Evolutionary conservation across 1,284 basidiomycete species (phyloP), one percentile per base, ranked within the genome.

Genomic region (Porogramme epimiltina): DNA sequence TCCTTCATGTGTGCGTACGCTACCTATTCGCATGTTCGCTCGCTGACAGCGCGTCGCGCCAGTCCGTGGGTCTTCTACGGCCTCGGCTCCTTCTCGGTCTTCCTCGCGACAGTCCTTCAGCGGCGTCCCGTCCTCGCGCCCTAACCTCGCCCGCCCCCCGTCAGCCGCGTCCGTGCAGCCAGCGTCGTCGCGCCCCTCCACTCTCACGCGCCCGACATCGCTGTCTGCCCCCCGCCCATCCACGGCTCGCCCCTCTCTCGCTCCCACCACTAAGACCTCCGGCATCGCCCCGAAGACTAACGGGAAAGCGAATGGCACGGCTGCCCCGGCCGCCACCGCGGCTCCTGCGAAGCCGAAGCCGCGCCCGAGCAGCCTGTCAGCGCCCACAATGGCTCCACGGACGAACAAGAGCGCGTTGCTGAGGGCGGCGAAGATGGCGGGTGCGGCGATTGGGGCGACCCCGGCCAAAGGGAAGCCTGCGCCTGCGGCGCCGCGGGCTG

Each of bases 341-440:
- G 4, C 11, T 1, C 49, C 60, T 2, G 55, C 62, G n/a, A 65
- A 57, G 50, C 63, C 55, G n/a, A 69, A 60, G 16, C 73, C 70
- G 26, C 81, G 83, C 16, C 82, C 78, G 4, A 81, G 79, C 62
- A 87, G 82, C 59, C 63, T 81, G 37, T 69, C 70, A 45, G 73
- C 73, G 2, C 87, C 88, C 1, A 73, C 76, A 2, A 86, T 91
- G 55, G 69, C 72, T 2, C 89, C 89, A 5, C 76, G 87, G 45
- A 80, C 76, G 50, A 92, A 92, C 67, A 82, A 79, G 67, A 90
- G 85, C 58, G 87, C 89, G 2, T 70, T 84, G n/a, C 67, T 92
- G 47, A 76, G 90, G 22, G 81, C 78, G 13, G 84, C 84, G 55
- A 89, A 89, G 71, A 76, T 80, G 72, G 82, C 65, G 8, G 55